Conservation (phyloP, 352 stramenopile genomes). For the Phytopythium helicoides region DNA sequence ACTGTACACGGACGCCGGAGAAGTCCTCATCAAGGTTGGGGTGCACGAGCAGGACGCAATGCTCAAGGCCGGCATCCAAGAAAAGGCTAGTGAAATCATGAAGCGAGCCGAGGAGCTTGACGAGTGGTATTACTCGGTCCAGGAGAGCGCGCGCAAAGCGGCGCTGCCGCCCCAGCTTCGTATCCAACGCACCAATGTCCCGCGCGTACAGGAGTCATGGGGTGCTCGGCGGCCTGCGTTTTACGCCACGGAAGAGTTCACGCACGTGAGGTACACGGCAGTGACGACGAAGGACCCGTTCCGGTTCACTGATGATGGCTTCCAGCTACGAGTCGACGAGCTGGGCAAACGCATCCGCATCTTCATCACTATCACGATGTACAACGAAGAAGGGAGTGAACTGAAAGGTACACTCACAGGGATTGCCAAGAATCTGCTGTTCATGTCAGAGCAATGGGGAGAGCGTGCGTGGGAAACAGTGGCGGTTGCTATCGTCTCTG, state of each 20-base stretch:
- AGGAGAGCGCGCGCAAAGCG: slow-evolving; percentile 32
- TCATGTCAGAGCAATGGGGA: slow-evolving; percentile 41
- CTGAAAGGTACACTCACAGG: slow-evolving; percentile 36
- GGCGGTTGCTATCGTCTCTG: slow-evolving; percentile 34
- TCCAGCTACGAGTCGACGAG: slow-evolving; percentile 33
- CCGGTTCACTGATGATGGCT: slow-evolving; percentile 39
- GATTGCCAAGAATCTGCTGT: slow-evolving; percentile 33
- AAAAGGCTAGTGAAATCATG: slow-evolving; percentile 45
- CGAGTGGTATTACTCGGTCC: slow-evolving; percentile 39
- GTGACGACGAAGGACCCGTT: slow-evolving; percentile 45
- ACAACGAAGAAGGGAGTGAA: slow-evolving; percentile 46
- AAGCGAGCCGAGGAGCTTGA: slow-evolving; percentile 45
- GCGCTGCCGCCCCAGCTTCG: slow-evolving; percentile 29
- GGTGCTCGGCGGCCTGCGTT: slow-evolving; percentile 21
- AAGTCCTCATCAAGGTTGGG: slow-evolving; percentile 31
- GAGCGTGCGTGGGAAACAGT: slow-evolving; percentile 39
- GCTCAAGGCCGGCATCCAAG: slow-evolving; percentile 35
- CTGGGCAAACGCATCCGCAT: slow-evolving; percentile 32
- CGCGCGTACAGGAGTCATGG: slow-evolving; percentile 41
- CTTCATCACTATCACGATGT: slow-evolving; percentile 53
- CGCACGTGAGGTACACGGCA: slow-evolving; percentile 43
- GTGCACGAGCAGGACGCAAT: slow-evolving; percentile 31
- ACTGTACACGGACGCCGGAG: slow-evolving; percentile 38
- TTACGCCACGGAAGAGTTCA: slow-evolving; percentile 32
- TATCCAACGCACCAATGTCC: slow-evolving; percentile 42